Percentiles rank a stretch among this genome's conserved stretches.
Evolutionary conservation across 176 grass and related monocot species (phyloP).

Genomic region (Hsuehochloa calcarea): DNA sequence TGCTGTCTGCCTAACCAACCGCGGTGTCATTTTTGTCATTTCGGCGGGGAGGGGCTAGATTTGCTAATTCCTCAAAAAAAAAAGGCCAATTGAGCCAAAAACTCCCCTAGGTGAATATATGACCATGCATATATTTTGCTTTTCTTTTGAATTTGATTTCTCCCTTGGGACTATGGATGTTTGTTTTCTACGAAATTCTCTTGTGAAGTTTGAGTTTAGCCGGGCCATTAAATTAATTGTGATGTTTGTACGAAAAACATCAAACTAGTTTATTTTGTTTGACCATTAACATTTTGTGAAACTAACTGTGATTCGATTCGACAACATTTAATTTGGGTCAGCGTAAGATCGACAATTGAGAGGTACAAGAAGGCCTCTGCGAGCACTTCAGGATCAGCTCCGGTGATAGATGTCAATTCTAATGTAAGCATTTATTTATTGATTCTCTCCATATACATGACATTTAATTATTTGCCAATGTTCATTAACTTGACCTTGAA

Average conservation of each 20-base stretch:
- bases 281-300: neutral
- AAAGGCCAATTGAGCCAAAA: no score
- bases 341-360: constrained; percentile 77
- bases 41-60: no score
- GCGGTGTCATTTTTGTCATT: no score
- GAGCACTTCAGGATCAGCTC: constrained; percentile 59
- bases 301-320: neutral
- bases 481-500: neutral
- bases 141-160: neutral
- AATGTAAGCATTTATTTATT: constrained; percentile 39
- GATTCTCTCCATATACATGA: neutral
- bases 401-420: constrained; percentile 67
- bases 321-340: constrained; percentile 21
- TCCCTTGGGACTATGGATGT: no score
- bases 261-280: neutral
- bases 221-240: neutral
- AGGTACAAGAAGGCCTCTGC: constrained; percentile 84
- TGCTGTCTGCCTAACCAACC: no score
- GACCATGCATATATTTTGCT: neutral
- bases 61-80: no score
- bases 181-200: no score
- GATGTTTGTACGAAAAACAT: neutral
- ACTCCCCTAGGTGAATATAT: neutral
- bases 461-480: neutral
- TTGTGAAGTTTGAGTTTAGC: neutral